Conservation (phyloP, 2,329 filamentous ascomycete genomes). For the Colletotrichum costaricense region DNA sequence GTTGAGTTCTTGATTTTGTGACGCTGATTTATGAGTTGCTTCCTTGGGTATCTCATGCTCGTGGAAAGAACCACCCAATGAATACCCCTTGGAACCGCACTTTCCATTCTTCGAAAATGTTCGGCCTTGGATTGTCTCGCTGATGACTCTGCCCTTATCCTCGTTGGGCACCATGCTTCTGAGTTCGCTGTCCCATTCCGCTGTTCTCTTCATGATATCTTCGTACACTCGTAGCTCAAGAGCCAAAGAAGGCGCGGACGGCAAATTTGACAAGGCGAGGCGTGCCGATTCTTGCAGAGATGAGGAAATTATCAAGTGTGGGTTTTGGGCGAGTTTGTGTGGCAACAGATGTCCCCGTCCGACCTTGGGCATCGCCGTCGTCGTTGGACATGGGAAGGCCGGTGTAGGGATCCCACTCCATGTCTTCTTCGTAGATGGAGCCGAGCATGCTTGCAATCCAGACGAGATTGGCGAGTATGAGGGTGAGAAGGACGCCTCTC, state of each 20-base stretch:
- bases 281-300: background rate
- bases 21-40: background rate
- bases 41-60: background rate
- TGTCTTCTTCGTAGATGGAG: background rate
- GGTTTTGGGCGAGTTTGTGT: background rate
- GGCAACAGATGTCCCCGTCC: background rate
- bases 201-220: background rate
- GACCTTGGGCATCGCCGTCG: too few species aligned
- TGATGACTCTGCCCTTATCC: background rate
- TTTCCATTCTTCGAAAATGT: background rate
- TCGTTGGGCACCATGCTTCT: too few species aligned
- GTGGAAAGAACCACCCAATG: background rate
- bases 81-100: background rate
- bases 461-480: background rate
- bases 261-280: background rate
- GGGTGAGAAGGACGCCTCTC: background rate
- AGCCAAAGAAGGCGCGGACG: background rate
- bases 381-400: background rate
- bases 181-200: background rate
- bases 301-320: background rate
- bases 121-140: too few species aligned
- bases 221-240: background rate
- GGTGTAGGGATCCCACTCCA: background rate
- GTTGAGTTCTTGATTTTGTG: background rate
- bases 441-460: background rate